Percentiles rank a stretch among this genome's conserved stretches.
Conservation (phyloP, 768 basidiomycete genomes). For the Tylopilus intermedius region DNA sequence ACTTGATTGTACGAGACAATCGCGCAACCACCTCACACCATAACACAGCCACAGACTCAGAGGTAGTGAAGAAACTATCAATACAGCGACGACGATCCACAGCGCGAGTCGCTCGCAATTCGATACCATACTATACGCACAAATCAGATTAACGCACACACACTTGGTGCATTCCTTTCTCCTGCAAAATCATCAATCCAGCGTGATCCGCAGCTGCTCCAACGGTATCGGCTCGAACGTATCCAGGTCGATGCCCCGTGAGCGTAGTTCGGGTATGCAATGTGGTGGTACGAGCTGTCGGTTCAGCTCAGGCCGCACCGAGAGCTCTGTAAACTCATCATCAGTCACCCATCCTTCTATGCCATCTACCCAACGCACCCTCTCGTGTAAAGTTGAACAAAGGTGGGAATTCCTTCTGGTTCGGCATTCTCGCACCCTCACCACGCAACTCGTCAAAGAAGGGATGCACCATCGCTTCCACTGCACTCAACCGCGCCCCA, state of each 20-base stretch:
- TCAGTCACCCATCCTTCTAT: background rate
- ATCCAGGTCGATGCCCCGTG: constrained; percentile 80
- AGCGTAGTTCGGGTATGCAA: constrained; percentile 84
- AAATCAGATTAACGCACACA: constrained; percentile 28
- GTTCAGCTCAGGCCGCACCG: constrained; percentile 92
- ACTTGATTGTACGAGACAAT: constrained; percentile 9
- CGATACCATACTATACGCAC: constrained; percentile 35
- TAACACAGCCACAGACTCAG: constrained; percentile 18
- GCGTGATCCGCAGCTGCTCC: constrained; percentile 89
- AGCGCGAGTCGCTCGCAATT: constrained; percentile 25
- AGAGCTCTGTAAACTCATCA: constrained; percentile 63
- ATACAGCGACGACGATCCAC: constrained; percentile 29
- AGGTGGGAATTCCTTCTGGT: constrained; percentile 91
- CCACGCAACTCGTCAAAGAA: constrained; percentile 96
- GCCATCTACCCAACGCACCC: constrained; percentile 50
- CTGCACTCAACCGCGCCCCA: constrained; percentile 79
- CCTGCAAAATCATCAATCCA: constrained; percentile 60
- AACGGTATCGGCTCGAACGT: constrained; percentile 96
- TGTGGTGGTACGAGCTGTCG: constrained; percentile 85
- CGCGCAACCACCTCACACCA: constrained; percentile 22
- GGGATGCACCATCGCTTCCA: constrained; percentile 88
- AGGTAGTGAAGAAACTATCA: constrained; percentile 7
- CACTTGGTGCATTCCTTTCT: constrained; percentile 23
- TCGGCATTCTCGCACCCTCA: constrained; percentile 92
- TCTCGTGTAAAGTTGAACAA: constrained; percentile 96